Evolutionary conservation across 768 basidiomycete genomes (phyloP), one percentile per base, ranked within the genome.

Genomic region (Strobilomyces echinocephalus): DNA sequence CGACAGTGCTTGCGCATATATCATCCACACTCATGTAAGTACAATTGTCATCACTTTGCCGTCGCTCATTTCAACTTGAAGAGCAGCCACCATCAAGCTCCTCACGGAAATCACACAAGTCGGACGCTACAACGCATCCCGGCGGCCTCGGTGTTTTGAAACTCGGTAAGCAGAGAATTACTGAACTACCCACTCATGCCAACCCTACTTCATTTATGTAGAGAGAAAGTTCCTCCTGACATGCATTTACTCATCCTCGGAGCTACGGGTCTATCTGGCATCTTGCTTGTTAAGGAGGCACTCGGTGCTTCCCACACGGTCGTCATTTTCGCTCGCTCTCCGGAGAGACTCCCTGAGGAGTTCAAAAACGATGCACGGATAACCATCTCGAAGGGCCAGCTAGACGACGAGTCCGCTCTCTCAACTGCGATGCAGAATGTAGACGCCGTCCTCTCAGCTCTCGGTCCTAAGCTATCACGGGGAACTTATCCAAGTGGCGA

Each of bases 211-310:
- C 18, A 15, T 38, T 33, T 53, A 24, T 45, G 56, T 33, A 59
- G 48, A 24, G 14, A 46, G 21, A 39, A 30, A 28, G 38, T 21
- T 16, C 12, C 20, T 12, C 40, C 10, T 41, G 18, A 34, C 16
- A 79, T 80, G 80, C 82, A 74, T 24, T 60, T 87, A 52, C 73
- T 89, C 50, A 73, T 89, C 53, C 74, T 90, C n/a, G 88, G 87
- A 16, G 83, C 76, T 21, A 90, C 87, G 4, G 87, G 87, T 1
- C 75, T 80, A 14, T 68, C 69, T 34, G 88, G 87, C 46, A 67
- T 79, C 42, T 74, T 77, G 16, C 72, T 88, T 54, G 74, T 83
- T 52, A 76, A 81, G 48, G 77, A 84, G 61, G 70, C 76, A 6
- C 76, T 89, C 16, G 62, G 70, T 16, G 68, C 69, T 20, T 59